These are phyloP conservation scores for Emericellopsis terricola DNA, from an alignment of 495 filamentous ascomycete species.

Conservation along the genomic window DNA sequence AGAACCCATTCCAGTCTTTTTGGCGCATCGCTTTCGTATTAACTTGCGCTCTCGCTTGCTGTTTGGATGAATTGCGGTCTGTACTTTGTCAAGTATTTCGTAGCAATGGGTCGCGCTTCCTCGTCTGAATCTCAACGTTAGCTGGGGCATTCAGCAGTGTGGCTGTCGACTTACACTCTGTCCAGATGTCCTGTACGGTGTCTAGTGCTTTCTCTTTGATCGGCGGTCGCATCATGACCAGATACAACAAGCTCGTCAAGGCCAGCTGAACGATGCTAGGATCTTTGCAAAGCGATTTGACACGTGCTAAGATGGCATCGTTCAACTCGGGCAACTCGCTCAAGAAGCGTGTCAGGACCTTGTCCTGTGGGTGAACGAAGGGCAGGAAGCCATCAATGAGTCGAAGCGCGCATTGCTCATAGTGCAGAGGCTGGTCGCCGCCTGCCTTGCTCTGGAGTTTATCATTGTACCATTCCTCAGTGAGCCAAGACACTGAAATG, in stretches of 20 bases:
- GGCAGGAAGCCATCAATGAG: slow-evolving; percentile 75
- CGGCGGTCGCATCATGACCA: slow-evolving; percentile 74
- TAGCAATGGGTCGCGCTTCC: slow-evolving; percentile 32
- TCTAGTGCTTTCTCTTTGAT: slow-evolving; percentile 67
- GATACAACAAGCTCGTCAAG: slow-evolving; percentile 38
- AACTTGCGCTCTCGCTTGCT: too few species aligned
- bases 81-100: slow-evolving; percentile 34
- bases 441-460: slow-evolving; percentile 34
- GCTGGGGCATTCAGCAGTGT: neutral
- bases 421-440: slow-evolving; percentile 37
- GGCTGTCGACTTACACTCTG: slow-evolving; percentile 61
- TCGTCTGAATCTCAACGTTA: slow-evolving; percentile 12
- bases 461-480: slow-evolving; percentile 97
- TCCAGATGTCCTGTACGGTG: slow-evolving; percentile 70
- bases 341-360: slow-evolving; percentile 73
- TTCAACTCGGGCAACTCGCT: slow-evolving; percentile 79
- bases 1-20: too few species aligned
- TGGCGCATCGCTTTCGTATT: too few species aligned
- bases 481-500: slow-evolving; percentile 76
- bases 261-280: slow-evolving; percentile 46
- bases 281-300: slow-evolving; percentile 72
- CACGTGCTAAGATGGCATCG: slow-evolving; percentile 44
- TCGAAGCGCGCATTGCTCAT: slow-evolving; percentile 62
- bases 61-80: slow-evolving; percentile 30
- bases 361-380: slow-evolving; percentile 76